These are phyloP conservation scores for Metschnikowia santaceciliae DNA, from an alignment of 805 yeast species.

Conservation along the genomic window DNA sequence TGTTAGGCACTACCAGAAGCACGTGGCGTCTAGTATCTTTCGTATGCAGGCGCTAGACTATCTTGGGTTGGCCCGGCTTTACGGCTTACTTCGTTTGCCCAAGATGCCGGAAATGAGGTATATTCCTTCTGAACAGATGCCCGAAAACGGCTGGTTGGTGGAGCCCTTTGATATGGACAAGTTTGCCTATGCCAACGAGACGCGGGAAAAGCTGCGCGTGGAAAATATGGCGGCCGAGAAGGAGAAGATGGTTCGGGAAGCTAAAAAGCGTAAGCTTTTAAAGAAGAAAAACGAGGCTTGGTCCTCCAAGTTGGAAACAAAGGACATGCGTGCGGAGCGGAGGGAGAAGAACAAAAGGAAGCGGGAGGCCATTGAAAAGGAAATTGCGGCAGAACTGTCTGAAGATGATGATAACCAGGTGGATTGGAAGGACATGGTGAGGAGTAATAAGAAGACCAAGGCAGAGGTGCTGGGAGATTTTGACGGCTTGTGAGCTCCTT, in stretches of 20 bases:
- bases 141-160: slow-evolving; percentile 70
- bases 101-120: slow-evolving; percentile 85
- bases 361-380: slow-evolving; percentile 62
- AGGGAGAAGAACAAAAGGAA: slow-evolving; percentile 65
- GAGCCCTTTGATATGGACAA: slow-evolving; percentile 64
- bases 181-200: slow-evolving; percentile 59
- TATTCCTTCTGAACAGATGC: slow-evolving; percentile 45
- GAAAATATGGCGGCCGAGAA: slow-evolving; percentile 52
- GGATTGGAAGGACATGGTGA: slow-evolving; percentile 88
- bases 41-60: slow-evolving; percentile 69
- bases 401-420: slow-evolving; percentile 34
- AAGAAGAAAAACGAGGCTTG: slow-evolving; percentile 64
- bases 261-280: slow-evolving; percentile 41
- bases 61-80: slow-evolving; percentile 64
- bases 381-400: slow-evolving; percentile 42
- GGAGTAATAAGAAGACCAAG: slow-evolving; percentile 52
- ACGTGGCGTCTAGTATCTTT: slow-evolving; percentile 83
- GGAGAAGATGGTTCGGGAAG: slow-evolving; percentile 32
- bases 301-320: slow-evolving; percentile 66
- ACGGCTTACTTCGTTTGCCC: slow-evolving; percentile 81
- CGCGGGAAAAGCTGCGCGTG: slow-evolving; percentile 59
- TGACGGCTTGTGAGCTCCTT: slow-evolving; percentile 42
- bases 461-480: slow-evolving; percentile 52
- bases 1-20: slow-evolving; percentile 80
- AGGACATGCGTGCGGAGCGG: slow-evolving; percentile 59